Evolutionary conservation across 2,329 filamentous ascomycete species (phyloP).

Genomic region (Fusarium sp.): DNA sequence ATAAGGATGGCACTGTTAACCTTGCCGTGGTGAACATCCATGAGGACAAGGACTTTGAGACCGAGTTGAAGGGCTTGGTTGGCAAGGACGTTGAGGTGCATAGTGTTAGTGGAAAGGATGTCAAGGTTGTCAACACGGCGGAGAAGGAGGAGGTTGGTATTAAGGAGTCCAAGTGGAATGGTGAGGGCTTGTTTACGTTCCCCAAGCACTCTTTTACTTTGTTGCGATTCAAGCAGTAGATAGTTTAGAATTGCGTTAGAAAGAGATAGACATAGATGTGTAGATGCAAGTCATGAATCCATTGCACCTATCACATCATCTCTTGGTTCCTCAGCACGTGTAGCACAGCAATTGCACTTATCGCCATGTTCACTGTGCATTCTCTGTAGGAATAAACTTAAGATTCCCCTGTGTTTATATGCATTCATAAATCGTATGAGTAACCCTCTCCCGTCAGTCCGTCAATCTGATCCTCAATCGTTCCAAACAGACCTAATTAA

Average conservation of each 20-base stretch:
- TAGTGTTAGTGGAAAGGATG: conserved; percentile 59
- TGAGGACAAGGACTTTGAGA: conserved; percentile 68
- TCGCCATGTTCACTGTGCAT: no score
- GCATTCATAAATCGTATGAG: background rate
- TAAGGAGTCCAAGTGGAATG: conserved; percentile 66
- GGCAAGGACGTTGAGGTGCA: conserved; percentile 67
- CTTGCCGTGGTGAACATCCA: conserved; percentile 80
- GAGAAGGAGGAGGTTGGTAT: conserved; percentile 68
- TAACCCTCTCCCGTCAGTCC: conserved; percentile 52
- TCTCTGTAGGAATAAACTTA: background rate
- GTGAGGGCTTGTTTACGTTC: conserved; percentile 71
- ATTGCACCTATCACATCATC: background rate
- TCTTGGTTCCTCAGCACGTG: no score
- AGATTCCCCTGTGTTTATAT: background rate
- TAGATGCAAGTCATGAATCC: conserved; percentile 3
- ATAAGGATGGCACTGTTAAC: conserved; percentile 68
- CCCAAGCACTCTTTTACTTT: conserved; percentile 77
- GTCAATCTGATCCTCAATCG: conserved; percentile 39
- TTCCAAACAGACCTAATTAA: background rate
- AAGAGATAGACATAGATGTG: background rate
- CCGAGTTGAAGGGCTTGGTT: conserved; percentile 64
- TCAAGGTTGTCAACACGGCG: conserved; percentile 71
- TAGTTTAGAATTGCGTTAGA: background rate
- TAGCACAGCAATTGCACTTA: no score
- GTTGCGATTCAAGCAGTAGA: conserved; percentile 66